Percentiles rank a stretch among this genome's conserved stretches.
Conservation (phyloP, 129 eudicot species). For the Chrysanthemum seticuspe region DNA sequence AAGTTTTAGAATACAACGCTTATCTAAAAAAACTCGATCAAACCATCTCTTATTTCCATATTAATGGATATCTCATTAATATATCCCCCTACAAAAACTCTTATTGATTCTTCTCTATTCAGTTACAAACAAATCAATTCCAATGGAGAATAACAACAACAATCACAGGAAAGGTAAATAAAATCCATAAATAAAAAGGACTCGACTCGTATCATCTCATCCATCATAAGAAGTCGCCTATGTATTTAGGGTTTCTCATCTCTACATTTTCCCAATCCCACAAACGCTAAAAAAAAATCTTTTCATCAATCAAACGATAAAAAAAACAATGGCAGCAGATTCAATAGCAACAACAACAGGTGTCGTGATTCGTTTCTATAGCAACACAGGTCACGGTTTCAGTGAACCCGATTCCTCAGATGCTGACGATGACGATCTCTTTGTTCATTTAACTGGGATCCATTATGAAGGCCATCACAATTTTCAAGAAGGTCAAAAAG, state of each 20-base stretch:
- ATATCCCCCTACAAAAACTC: too few relatives aligned
- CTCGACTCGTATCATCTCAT: too few relatives aligned
- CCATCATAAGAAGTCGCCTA: conserved; percentile 10
- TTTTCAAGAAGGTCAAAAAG: conserved; percentile 53
- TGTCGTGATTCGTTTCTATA: conserved; percentile 47
- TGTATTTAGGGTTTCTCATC: conserved; percentile 36
- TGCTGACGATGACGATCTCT: conserved; percentile 70
- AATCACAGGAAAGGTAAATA: too few relatives aligned
- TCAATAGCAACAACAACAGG: conserved; percentile 32
- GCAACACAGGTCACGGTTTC: conserved; percentile 66
- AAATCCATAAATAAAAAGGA: too few relatives aligned
- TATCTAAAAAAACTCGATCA: too few relatives aligned
- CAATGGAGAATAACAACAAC: too few relatives aligned
- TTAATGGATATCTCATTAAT: too few relatives aligned
- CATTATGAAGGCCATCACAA: conserved; percentile 61
- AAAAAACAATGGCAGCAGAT: not conserved
- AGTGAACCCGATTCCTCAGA: conserved; percentile 50
- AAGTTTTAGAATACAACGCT: too few relatives aligned
- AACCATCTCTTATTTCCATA: too few relatives aligned
- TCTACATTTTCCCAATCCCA: not conserved
- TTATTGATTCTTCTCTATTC: too few relatives aligned
- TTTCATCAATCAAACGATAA: too few relatives aligned
- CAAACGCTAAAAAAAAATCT: not conserved
- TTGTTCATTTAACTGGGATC: conserved; percentile 77
- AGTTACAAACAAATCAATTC: too few relatives aligned